Evolutionary conservation across 2,329 filamentous ascomycete genomes (phyloP), one percentile per base, ranked within the genome.

Genomic region (Cladobotryum protrusum): DNA sequence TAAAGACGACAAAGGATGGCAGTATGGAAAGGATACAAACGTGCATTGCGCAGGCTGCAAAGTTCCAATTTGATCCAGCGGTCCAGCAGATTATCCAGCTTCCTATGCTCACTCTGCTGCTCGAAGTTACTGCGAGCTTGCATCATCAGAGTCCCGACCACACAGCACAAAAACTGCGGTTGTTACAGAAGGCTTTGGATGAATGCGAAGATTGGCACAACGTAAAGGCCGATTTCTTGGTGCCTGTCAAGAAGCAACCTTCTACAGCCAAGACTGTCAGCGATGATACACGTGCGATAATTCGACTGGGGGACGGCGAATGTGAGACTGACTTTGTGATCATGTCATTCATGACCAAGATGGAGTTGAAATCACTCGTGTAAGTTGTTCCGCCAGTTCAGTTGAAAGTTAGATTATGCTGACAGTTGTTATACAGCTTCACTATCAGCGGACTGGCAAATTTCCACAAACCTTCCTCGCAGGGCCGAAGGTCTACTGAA

Each of bases 11-110:
- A 53, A 81, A 81, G 46, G 72, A 81, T 9, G 85, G 89, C 52
- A 78, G 79, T 52, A 70, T 85, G n/a, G 82, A 87, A 54, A 78
- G 84, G 52, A 82, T 88, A 32, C 85, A 89, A 59, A 75, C 78
- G 41, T 87, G 86, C 47, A 78, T 92, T 56, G 87, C 87, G n/a
- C 78, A 84, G 45, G 86, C 83, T 5, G 75, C 84, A 52, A 87
- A 85, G 57, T 78, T 84, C 48, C 87, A 92, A 61, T 72, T 87
- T 11, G 79, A 87, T 36, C 73, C 78, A 1, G 74, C 77, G n/a
- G 73, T 79, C 48, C 73, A 77, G 40, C 73, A 77, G 40, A 77
- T 89, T 36, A 79, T 82, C 5, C 86, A 88, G 58, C 74, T 90
- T 14, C 77, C 82, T 48, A 74, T 83, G 2, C 64, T 91, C 45